Conservation (phyloP, 208 protist genomes). For the Acanthamoeba sp. region DNA sequence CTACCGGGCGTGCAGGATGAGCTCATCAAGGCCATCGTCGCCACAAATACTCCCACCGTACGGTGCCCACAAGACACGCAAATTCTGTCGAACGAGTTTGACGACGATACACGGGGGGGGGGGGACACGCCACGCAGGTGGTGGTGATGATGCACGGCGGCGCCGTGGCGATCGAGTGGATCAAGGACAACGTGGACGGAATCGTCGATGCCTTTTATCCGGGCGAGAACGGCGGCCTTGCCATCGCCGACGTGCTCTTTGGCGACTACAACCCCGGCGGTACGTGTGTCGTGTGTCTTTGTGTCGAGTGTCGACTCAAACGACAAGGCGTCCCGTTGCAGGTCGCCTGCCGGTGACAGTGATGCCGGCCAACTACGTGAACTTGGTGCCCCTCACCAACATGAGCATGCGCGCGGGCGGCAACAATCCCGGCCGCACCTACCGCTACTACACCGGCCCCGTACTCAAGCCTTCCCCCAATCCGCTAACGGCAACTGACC, state of each 20-base stretch:
- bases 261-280: conserved; percentile 73
- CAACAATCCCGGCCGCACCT: conserved; percentile 72
- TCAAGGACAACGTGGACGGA: conserved; percentile 7
- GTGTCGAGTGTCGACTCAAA: not conserved
- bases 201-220: conserved; percentile 80
- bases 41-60: not conserved
- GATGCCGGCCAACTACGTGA: conserved; percentile 56
- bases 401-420: conserved; percentile 64
- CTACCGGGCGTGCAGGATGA: conserved; percentile 76
- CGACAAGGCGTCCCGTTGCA: not conserved
- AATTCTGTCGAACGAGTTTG: not conserved
- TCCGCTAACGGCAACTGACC: not conserved
- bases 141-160: conserved; percentile 78
- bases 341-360: conserved; percentile 76
- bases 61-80: not conserved
- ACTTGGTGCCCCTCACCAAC: conserved; percentile 73
- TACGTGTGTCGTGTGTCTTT: not conserved
- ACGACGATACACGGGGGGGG: not conserved
- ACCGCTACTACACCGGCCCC: conserved; percentile 79
- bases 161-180: not conserved
- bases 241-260: conserved; percentile 78
- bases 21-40: conserved; percentile 51
- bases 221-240: conserved; percentile 71
- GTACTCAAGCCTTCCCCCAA: not conserved
- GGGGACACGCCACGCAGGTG: not conserved